Percentiles rank a stretch among this genome's conserved stretches.
Conservation (phyloP, 768 basidiomycete genomes). For the Agaricus subrufescens region DNA sequence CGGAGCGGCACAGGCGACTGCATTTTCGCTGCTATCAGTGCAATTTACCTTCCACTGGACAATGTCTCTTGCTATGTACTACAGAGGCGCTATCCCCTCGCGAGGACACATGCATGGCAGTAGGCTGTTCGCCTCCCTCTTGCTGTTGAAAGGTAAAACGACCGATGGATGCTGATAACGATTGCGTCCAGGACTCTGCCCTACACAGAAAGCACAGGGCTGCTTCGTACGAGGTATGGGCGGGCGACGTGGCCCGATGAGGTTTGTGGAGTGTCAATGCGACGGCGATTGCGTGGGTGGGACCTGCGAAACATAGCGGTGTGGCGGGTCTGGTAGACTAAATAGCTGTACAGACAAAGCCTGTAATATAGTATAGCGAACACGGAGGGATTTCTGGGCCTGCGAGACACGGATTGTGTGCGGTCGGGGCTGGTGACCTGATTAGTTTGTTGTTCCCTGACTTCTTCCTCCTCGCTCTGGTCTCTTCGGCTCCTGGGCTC, state of each 20-base stretch:
- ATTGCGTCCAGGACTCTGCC: background rate
- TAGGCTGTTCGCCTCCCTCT: background rate
- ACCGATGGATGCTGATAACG: background rate
- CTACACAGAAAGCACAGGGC: background rate
- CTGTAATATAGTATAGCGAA: background rate
- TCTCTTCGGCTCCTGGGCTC: slow-evolving; percentile 18
- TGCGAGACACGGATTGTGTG: slow-evolving; percentile 11
- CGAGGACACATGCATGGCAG: background rate
- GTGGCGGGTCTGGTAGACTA: background rate
- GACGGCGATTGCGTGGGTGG: no score
- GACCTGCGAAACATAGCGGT: background rate
- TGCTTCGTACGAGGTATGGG: background rate
- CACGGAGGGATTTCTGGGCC: background rate
- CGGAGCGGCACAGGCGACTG: background rate
- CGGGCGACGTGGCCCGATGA: background rate
- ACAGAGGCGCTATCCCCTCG: background rate
- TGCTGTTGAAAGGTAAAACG: background rate
- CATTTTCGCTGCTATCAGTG: background rate
- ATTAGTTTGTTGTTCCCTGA: slow-evolving; percentile 33
- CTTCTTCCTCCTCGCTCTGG: slow-evolving; percentile 22
- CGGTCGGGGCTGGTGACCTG: slow-evolving; percentile 22
- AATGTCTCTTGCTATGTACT: background rate
- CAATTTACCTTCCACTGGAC: background rate
- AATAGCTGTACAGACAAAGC: background rate
- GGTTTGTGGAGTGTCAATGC: background rate